Evolutionary conservation across 139 green algal species (phyloP).

Genomic region (Gonium pectorale): DNA sequence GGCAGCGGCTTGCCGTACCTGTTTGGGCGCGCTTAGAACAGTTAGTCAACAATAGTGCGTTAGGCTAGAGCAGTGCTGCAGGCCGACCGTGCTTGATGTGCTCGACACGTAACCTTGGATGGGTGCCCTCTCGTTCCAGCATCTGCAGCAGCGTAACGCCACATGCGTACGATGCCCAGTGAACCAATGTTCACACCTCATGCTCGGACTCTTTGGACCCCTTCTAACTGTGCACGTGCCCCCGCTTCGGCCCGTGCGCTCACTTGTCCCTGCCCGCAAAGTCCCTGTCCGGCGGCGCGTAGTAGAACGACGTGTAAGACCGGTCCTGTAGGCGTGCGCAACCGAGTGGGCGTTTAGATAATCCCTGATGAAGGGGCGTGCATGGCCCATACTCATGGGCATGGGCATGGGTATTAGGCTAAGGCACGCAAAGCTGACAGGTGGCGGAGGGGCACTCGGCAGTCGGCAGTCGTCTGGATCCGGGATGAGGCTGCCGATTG

Average conservation of each 20-base stretch:
- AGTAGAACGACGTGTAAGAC: neutral
- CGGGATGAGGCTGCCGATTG: neutral
- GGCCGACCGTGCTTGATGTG: neutral
- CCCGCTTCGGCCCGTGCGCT: no score
- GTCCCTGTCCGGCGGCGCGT: slow-evolving; percentile 12
- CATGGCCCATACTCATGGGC: no score
- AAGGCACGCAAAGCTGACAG: neutral
- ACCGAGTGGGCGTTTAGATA: neutral
- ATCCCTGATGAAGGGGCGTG: neutral
- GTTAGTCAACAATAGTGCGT: neutral
- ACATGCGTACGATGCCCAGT: neutral
- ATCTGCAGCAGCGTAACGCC: no score
- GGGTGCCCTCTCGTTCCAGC: no score
- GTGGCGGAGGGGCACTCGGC: neutral
- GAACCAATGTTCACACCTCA: neutral
- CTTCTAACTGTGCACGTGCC: no score
- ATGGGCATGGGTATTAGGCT: neutral
- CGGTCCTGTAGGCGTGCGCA: slow-evolving; percentile 16
- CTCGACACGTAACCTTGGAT: neutral
- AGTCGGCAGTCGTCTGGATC: neutral
- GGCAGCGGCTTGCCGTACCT: slow-evolving; percentile 16
- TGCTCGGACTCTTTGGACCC: no score
- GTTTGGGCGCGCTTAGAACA: no score
- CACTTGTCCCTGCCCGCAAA: slow-evolving; percentile 9
- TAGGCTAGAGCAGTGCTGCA: neutral